These are phyloP conservation scores for Cucurbita pepo DNA, from an alignment of 306 rosid species.

Conservation along the genomic window DNA sequence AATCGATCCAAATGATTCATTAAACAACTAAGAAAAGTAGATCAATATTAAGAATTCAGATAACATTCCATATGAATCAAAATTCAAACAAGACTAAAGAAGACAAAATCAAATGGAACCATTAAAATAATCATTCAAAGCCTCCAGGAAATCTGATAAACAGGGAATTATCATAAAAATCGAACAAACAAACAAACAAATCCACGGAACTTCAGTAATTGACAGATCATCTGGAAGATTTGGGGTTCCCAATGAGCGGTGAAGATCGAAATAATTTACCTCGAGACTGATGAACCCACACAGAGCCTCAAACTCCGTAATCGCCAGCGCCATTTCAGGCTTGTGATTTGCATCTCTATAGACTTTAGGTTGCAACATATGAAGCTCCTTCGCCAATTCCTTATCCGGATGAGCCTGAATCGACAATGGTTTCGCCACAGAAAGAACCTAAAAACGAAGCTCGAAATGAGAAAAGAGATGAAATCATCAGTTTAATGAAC, in stretches of 20 bases:
- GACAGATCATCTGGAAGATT: not conserved
- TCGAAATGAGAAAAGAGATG: not conserved
- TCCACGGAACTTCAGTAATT: not conserved
- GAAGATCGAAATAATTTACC: constrained; percentile 11
- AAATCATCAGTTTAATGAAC: not conserved
- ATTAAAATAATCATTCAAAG: not conserved
- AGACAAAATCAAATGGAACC: not conserved
- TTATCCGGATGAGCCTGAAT: constrained; percentile 97
- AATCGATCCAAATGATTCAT: not conserved
- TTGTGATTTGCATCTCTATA: constrained; percentile 91
- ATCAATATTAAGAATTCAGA: not conserved
- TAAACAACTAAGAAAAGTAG: no score
- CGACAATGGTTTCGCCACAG: constrained; percentile 77
- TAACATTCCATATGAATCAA: not conserved
- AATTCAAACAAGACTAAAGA: not conserved
- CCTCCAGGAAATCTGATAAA: no score
- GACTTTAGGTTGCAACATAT: constrained; percentile 46
- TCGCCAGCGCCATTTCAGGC: constrained; percentile 93
- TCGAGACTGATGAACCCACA: constrained; percentile 69
- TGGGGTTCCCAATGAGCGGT: not conserved
- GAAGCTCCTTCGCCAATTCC: constrained; percentile 67
- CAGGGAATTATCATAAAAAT: not conserved
- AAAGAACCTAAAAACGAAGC: constrained; percentile 45
- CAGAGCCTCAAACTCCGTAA: constrained; percentile 72
- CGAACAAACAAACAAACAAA: not conserved